Percentiles rank a stretch among this genome's conserved stretches.
Conservation (phyloP, 306 rosid genomes). For the Albizia julibrissin region DNA sequence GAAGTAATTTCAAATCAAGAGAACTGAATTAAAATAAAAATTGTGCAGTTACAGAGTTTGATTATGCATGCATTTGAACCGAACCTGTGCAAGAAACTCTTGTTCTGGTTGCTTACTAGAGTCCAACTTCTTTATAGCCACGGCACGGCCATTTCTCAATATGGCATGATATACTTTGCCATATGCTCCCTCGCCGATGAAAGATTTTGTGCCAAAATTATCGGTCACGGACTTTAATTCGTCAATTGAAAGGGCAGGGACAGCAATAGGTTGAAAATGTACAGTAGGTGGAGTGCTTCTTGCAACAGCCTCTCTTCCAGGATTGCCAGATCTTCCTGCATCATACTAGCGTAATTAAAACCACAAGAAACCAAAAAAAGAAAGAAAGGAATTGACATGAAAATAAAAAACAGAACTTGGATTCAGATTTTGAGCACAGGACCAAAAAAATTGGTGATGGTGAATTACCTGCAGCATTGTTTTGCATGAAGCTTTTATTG, state of each 20-base stretch:
- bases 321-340: constrained; percentile 51
- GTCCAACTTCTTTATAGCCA: constrained; percentile 80
- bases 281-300: constrained; percentile 33
- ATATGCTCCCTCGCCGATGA: constrained; percentile 84
- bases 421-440: neutral
- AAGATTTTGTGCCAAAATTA: constrained; percentile 63
- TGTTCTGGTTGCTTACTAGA: constrained; percentile 69
- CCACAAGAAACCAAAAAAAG: neutral
- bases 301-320: constrained; percentile 43
- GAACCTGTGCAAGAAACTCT: constrained; percentile 81
- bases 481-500: constrained; percentile 40
- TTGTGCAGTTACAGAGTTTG: neutral
- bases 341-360: constrained; percentile 27
- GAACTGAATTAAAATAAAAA: neutral
- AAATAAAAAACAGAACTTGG: neutral
- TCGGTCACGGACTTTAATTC: constrained; percentile 71
- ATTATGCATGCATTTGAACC: neutral
- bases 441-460: neutral
- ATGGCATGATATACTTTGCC: constrained; percentile 70
- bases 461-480: constrained; percentile 49
- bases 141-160: constrained; percentile 55
- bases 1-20: neutral
- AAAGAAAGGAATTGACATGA: constrained; percentile 3
- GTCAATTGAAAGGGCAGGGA: constrained; percentile 65
- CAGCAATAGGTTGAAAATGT: constrained; percentile 63